A percentile compares a stretch with the other conserved stretches of the same genome.
Evolutionary conservation across 2,329 filamentous ascomycete genomes (phyloP).

Genomic region (Pyrenophora graminea): DNA sequence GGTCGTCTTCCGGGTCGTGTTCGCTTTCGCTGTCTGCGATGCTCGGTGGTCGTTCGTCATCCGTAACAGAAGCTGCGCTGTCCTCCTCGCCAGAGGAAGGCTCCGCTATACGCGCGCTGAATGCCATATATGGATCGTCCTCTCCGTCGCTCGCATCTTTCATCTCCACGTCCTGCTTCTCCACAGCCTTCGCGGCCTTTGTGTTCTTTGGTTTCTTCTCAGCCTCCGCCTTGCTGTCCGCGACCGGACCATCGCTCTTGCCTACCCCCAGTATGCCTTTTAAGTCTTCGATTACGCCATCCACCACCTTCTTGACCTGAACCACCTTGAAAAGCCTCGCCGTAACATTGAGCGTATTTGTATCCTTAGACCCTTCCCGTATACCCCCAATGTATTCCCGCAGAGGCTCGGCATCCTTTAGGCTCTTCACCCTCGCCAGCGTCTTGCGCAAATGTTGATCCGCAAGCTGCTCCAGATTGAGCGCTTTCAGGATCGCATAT

Average conservation of each 20-base stretch:
- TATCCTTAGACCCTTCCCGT: slow-evolving; percentile 48
- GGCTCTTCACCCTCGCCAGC: slow-evolving; percentile 60
- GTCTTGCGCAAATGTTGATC: slow-evolving; percentile 62
- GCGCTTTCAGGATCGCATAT: slow-evolving; percentile 60
- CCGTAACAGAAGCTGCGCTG: slow-evolving; percentile 34
- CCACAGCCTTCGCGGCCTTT: slow-evolving; percentile 25
- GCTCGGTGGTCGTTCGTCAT: slow-evolving; percentile 38
- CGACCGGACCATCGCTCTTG: neutral
- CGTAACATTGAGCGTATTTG: slow-evolving; percentile 60
- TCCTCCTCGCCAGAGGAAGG: slow-evolving; percentile 44
- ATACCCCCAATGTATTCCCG: slow-evolving; percentile 43
- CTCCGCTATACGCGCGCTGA: slow-evolving; percentile 47
- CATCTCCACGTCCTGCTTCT: slow-evolving; percentile 26
- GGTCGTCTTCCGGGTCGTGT: slow-evolving; percentile 25
- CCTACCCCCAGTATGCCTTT: slow-evolving; percentile 42
- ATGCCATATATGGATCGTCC: slow-evolving; percentile 40
- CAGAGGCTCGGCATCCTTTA: slow-evolving; percentile 57
- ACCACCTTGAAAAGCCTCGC: slow-evolving; percentile 64
- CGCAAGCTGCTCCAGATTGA: slow-evolving; percentile 57
- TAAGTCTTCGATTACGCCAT: slow-evolving; percentile 50
- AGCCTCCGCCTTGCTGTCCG: slow-evolving; percentile 17
- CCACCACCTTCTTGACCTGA: slow-evolving; percentile 60
- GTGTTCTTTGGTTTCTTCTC: slow-evolving; percentile 22
- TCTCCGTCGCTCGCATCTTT: slow-evolving; percentile 35
- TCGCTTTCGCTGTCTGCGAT: slow-evolving; percentile 35